Evolutionary conservation across 106 monocot species (phyloP), one percentile per base, ranked within the genome.

Genomic region (Allium sativum): DNA sequence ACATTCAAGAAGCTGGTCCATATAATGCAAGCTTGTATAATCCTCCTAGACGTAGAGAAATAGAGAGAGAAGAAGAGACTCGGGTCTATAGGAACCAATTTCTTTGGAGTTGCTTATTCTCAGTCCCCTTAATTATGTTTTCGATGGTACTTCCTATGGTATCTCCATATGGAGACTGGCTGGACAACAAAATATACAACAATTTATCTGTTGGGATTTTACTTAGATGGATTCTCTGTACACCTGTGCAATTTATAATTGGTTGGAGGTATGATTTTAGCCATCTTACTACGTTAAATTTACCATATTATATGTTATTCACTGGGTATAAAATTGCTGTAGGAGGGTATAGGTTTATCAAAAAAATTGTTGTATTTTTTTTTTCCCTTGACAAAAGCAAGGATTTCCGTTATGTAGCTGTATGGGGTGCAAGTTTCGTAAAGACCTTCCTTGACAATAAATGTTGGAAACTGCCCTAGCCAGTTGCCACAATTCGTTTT

Each of bases 91-190:
- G 80, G 48, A 81, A 85, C 59, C 93, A 74, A 68, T 88, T 93
- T 67, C 67, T 93, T 17, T 88, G 81, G 88, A 93, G 93, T 59
- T 88, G 84, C 68, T 61, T 88, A 45, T 88, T 88, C 56, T 84
- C 88, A 8, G 13, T 93, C 62, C 93, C 93, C 15, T 82, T 93
- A 10, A 75, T 93, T 63, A 42, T 84, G 55, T 88, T 85, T 74
- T 88, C 93, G 55, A 93, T 93, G 93, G 75, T 88, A 12, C 68
- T 93, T 58, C 93, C 93, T 59, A 88, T 93, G 93, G 11, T 88
- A 58, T 76, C 84, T 57, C 69, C 93, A 18, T 59, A 68, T 64
- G 88, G 80, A n/a, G 72, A 88, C 13, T 93, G 88, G 93, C 61
- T 93, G 60, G 22, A 52, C 60, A 22, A 62, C 52, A 85, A 78